Evolutionary conservation across 805 yeast genomes (phyloP), one percentile per base, ranked within the genome.

Genomic region (Tetrapisispora fleetii): DNA sequence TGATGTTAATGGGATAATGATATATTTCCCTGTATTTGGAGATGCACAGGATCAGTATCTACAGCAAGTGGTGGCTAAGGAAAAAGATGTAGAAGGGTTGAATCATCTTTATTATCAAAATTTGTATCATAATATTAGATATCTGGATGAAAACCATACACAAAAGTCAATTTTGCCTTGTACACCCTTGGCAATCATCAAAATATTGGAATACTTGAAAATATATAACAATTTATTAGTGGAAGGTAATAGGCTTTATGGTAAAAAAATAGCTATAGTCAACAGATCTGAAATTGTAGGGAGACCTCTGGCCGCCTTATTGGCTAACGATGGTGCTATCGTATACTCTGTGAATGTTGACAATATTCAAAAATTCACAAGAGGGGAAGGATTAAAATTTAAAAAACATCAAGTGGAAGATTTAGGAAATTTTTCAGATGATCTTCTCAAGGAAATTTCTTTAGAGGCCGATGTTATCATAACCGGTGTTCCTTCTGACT

Each of bases 241-340:
- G 27, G 85, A 89, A 60, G 99, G 99, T 5, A 89, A 93, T 71
- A 76, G 96, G 53, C 73, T 93, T 21, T 93, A 87, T 59, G 99
- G 99, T 41, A 90, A 89, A 68, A 91, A 93, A 46, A 76, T 91
- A 48, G 81, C 95, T 44, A 81, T 93, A 41, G 90, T 93, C 46
- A 93, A 93, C 69, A 76, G 99, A 60, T 85, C 95, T 13, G 99
- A 93, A 68, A 91, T 93, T 60, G 99, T 93, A 21, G 99, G 99
- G 13, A 79, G 99, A 57, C 99, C 99, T 1, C 71, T 93, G 51
- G 98, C 98, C 33, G 98, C 99, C 0, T 68, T 93, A 36, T 72
- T 93, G 54, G 98, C 99, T 18, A 93, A 93, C 61, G 99, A 93
- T 62, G 99, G 99, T 53, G 99, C 99, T 21, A 83, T 83, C 1